Conservation (phyloP, 805 yeast species). For the Barnettozyma vustinii region DNA sequence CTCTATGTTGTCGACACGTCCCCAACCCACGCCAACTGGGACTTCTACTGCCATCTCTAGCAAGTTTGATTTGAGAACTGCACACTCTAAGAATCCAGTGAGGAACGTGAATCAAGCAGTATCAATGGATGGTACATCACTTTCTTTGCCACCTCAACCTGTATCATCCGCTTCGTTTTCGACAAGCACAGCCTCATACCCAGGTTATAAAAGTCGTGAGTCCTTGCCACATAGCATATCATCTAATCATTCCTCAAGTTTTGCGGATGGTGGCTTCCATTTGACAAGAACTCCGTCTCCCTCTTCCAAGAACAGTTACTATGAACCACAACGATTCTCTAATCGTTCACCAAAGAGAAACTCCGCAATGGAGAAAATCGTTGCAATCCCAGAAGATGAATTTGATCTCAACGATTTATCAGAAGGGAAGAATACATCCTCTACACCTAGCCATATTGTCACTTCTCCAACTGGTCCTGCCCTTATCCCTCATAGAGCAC, state of each 20-base stretch:
- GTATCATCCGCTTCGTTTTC: not conserved
- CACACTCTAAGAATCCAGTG: not conserved
- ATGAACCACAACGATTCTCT: not conserved
- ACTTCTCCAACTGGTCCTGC: not conserved
- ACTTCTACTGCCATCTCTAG: not conserved
- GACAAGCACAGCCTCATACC: not conserved
- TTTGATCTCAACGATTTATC: not conserved
- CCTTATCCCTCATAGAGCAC: constrained; percentile 4
- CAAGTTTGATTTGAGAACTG: not conserved
- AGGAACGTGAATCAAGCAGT: not conserved
- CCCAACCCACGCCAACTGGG: not conserved
- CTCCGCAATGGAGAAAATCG: not conserved
- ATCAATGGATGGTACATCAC: not conserved
- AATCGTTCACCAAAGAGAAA: not conserved
- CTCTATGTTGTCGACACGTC: not conserved
- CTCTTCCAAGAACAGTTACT: not conserved
- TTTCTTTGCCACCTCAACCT: not conserved
- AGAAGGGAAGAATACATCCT: no score
- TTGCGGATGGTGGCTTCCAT: not conserved
- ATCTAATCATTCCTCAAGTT: not conserved
- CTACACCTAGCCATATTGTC: not conserved
- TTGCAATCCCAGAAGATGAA: not conserved
- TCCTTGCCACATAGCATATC: not conserved
- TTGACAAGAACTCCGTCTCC: not conserved
- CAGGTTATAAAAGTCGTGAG: not conserved